Evolutionary conservation across 176 grass and related monocot species (phyloP).

Genomic region (Bothriochloa decipiens): DNA sequence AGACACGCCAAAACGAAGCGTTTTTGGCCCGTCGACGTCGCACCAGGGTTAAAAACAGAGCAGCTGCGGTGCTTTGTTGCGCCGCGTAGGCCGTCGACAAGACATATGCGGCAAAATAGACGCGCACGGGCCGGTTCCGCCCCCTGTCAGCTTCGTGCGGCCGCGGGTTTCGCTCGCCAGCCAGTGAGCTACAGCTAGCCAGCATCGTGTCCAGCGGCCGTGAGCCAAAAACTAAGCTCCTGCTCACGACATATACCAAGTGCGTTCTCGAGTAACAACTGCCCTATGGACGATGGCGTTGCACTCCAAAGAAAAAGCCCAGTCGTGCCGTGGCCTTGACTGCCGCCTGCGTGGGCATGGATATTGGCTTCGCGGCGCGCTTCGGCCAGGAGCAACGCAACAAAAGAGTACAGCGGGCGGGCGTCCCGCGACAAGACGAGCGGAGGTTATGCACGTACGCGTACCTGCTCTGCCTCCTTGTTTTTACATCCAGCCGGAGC

Average conservation of each 20-base stretch:
- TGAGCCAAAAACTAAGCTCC: conserved; percentile 2
- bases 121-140: neutral
- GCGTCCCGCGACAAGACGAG: neutral
- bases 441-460: neutral
- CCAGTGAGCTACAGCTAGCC: too few species aligned
- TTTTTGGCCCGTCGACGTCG: conserved; percentile 33
- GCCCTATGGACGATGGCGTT: neutral
- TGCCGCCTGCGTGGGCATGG: neutral
- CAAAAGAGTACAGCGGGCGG: conserved; percentile 32
- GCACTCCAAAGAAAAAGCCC: neutral
- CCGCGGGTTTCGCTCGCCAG: neutral
- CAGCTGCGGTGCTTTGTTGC: conserved; percentile 22
- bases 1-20: conserved; percentile 31
- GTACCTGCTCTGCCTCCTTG: conserved; percentile 20
- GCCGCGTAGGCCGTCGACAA: conserved; percentile 44
- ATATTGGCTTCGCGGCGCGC: neutral
- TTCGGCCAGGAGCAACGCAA: conserved; percentile 52
- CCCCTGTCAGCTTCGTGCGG: neutral
- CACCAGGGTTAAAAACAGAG: neutral
- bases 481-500: neutral
- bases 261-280: neutral
- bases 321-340: neutral
- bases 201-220: neutral
- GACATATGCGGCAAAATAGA: conserved; percentile 36
- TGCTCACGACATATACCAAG: conserved; percentile 24